Evolutionary conservation across 495 filamentous ascomycete species (phyloP).

Genomic region (Entonaema liquescens): DNA sequence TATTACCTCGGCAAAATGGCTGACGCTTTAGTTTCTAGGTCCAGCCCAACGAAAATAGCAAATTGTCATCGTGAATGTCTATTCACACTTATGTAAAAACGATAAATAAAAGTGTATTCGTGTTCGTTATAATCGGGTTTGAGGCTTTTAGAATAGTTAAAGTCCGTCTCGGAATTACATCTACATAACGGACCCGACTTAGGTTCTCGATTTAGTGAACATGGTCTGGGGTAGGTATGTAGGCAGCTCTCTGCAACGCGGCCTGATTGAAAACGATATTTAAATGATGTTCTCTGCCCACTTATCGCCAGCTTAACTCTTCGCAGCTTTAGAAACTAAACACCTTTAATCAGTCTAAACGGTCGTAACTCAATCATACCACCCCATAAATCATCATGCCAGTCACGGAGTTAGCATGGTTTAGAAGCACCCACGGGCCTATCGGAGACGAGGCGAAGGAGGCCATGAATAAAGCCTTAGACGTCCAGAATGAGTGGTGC

Average conservation of each 20-base stretch:
- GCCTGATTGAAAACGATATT: not conserved
- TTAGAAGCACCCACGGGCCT: conserved; percentile 47
- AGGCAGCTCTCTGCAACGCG: not conserved
- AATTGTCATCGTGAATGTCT: too few relatives aligned
- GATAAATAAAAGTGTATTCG: too few relatives aligned
- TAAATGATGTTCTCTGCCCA: not conserved
- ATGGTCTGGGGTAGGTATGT: not conserved
- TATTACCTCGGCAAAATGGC: too few relatives aligned
- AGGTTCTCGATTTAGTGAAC: not conserved
- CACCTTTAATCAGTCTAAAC: not conserved
- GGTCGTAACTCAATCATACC: not conserved
- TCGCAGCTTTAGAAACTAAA: too few relatives aligned
- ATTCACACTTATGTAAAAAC: not conserved
- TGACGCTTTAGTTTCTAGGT: too few relatives aligned
- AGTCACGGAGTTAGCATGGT: conserved; percentile 63
- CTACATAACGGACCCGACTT: not conserved
- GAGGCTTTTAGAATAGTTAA: not conserved
- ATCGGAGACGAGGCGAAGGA: conserved; percentile 39
- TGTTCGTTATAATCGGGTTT: too few relatives aligned
- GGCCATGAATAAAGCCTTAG: conserved; percentile 40
- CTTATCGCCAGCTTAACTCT: not conserved
- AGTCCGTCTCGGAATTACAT: not conserved
- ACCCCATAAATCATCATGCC: conserved; percentile 50
- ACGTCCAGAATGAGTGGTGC: conserved; percentile 50
- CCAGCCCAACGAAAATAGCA: too few relatives aligned